Conservation (phyloP, 768 basidiomycete genomes). For the Tylopilus rubrobrunneus region DNA sequence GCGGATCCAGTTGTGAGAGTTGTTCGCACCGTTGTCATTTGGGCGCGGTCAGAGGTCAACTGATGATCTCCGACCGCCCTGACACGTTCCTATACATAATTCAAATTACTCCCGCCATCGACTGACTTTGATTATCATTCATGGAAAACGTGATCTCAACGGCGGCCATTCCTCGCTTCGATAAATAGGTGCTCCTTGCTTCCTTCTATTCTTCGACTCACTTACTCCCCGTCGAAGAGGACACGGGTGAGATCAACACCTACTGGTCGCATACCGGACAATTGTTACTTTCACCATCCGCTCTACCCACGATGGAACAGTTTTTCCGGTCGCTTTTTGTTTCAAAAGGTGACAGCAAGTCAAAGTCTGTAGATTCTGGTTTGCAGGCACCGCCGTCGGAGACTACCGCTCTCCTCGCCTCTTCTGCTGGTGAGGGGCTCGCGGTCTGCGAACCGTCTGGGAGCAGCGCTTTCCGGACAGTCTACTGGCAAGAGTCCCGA, state of each 20-base stretch:
- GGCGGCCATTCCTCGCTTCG: background rate
- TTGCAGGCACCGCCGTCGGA: slow-evolving; percentile 32
- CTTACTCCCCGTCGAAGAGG: slow-evolving; percentile 53
- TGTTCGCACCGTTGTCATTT: background rate
- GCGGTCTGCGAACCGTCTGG: slow-evolving; percentile 32
- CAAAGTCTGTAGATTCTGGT: background rate
- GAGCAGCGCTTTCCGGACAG: slow-evolving; percentile 13
- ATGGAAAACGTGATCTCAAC: background rate
- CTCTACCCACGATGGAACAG: slow-evolving; percentile 1
- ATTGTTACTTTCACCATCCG: background rate
- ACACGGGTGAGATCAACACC: slow-evolving; percentile 25
- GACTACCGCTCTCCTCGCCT: slow-evolving; percentile 54
- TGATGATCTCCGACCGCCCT: too few species aligned
- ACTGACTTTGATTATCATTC: background rate
- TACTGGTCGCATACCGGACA: slow-evolving; percentile 1
- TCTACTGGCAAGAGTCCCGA: slow-evolving; percentile 6
- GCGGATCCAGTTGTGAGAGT: background rate
- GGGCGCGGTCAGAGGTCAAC: too few species aligned
- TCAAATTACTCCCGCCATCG: background rate
- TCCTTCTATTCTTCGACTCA: background rate
- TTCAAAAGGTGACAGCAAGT: background rate
- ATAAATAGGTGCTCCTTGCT: background rate
- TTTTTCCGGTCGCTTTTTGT: slow-evolving; percentile 1
- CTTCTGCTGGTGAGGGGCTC: slow-evolving; percentile 42
- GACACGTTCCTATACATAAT: too few species aligned